phyloP scores from a whole-genome alignment of 1,284 basidiomycete genomes.

The Sanghuangporus sanghuang region DNA sequence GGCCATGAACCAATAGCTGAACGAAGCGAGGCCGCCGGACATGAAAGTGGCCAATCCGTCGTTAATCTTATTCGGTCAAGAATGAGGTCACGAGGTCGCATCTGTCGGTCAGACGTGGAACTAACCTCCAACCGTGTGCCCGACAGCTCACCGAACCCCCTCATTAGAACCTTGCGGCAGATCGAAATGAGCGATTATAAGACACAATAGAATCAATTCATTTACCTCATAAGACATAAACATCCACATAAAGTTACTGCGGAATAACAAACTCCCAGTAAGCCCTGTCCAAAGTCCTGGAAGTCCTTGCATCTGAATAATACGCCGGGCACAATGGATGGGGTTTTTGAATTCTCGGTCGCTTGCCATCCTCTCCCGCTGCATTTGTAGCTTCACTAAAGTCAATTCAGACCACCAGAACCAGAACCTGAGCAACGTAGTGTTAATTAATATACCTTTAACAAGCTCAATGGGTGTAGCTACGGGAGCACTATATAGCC shows the following conservation, averaged over 20 bases:
- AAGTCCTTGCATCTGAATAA: conserved; percentile 50
- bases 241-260: conserved; percentile 67
- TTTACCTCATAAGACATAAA: conserved; percentile 58
- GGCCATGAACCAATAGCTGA: conserved; percentile 62
- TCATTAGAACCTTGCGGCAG: conserved; percentile 47
- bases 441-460: conserved; percentile 43
- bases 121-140: conserved; percentile 52
- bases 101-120: background rate
- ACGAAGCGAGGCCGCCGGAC: conserved; percentile 60
- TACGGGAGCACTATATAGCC: conserved; percentile 44
- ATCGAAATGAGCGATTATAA: conserved; percentile 10
- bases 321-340: conserved; percentile 53
- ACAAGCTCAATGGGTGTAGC: conserved; percentile 71
- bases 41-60: conserved; percentile 64
- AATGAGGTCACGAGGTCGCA: background rate
- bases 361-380: conserved; percentile 48
- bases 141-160: conserved; percentile 42
- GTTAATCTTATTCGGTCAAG: conserved; percentile 39
- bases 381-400: conserved; percentile 72
- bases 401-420: background rate
- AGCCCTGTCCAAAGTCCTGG: conserved; percentile 63
- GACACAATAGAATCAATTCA: background rate
- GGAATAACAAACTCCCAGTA: conserved; percentile 55
- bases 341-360: conserved; percentile 63
- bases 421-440: background rate